These are phyloP conservation scores for Mucor irregularis DNA, from an alignment of 371 early-diverging fungal genomes.

Conservation along the genomic window DNA sequence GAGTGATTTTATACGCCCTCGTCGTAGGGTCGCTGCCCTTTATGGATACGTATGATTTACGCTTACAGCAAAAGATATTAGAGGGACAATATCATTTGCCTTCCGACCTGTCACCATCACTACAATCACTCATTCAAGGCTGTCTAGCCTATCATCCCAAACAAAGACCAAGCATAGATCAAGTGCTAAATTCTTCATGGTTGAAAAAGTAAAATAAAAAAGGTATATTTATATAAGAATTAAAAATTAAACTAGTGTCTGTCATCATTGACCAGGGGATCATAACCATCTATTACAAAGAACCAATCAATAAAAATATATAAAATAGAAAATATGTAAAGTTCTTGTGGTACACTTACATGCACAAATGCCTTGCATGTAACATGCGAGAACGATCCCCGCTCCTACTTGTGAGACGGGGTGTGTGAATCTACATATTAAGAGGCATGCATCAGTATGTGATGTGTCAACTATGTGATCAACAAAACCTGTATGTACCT, in stretches of 20 bases:
- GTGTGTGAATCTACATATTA: slow-evolving; percentile 63
- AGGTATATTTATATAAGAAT: not conserved
- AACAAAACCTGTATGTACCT: slow-evolving; percentile 17
- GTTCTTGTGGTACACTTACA: slow-evolving; percentile 45
- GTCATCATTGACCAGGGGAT: slow-evolving; percentile 37
- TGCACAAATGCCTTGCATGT: slow-evolving; percentile 74
- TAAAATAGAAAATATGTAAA: not conserved
- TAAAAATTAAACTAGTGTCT: not conserved
- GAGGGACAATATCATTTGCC: slow-evolving; percentile 51
- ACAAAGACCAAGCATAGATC: slow-evolving; percentile 18
- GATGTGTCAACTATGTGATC: not conserved
- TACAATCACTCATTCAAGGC: slow-evolving; percentile 19
- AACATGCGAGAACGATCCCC: slow-evolving; percentile 75
- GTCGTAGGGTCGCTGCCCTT: slow-evolving; percentile 77
- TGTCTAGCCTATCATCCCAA: slow-evolving; percentile 30
- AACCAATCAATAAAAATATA: not conserved
- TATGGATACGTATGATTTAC: slow-evolving; percentile 69
- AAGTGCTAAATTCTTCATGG: slow-evolving; percentile 39
- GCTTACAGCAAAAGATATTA: slow-evolving; percentile 70
- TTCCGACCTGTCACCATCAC: slow-evolving; percentile 8
- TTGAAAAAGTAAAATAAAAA: not conserved
- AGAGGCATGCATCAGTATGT: too few relatives aligned
- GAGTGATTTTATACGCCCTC: slow-evolving; percentile 75
- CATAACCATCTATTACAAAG: slow-evolving; percentile 37
- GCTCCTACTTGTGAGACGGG: slow-evolving; percentile 74